Evolutionary conservation across 768 basidiomycete genomes (phyloP).

Genomic region (Auricularia sp.): DNA sequence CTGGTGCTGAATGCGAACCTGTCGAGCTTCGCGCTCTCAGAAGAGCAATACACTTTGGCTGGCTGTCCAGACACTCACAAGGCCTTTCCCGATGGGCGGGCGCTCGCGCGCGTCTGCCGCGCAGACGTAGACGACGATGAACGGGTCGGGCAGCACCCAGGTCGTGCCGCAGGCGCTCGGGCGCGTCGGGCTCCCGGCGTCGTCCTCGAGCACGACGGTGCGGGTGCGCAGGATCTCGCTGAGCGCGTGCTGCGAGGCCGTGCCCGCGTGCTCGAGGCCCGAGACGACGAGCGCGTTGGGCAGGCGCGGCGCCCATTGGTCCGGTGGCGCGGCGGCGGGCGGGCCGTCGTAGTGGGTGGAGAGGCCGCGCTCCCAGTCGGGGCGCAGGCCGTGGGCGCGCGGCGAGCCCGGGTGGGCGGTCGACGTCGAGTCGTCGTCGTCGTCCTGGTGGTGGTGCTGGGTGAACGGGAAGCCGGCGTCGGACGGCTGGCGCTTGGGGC

Average conservation of each 20-base stretch:
- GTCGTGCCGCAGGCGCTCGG: neutral
- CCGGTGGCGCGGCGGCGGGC: neutral
- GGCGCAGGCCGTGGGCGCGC: neutral
- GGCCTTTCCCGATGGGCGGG: constrained; percentile 50
- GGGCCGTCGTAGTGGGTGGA: neutral
- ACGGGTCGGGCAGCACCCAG: constrained; percentile 55
- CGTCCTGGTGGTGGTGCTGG: neutral
- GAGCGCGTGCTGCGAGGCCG: constrained; percentile 48
- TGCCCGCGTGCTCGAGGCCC: constrained; percentile 53
- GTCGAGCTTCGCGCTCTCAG: constrained; percentile 42
- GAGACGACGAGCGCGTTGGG: constrained; percentile 59
- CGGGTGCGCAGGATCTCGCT: constrained; percentile 41
- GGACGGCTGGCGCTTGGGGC: constrained; percentile 14
- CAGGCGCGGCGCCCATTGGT: constrained; percentile 17
- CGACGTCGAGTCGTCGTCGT: constrained; percentile 2
- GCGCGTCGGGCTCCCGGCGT: constrained; percentile 9
- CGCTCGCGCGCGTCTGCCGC: constrained; percentile 48
- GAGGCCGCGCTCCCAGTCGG: neutral
- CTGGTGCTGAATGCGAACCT: constrained; percentile 66
- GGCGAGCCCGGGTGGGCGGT: constrained; percentile 2
- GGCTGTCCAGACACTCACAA: constrained; percentile 39
- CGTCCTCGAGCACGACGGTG: constrained; percentile 36
- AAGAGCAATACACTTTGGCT: neutral
- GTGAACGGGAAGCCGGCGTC: constrained; percentile 11
- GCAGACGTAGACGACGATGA: constrained; percentile 67